Percentiles rank a stretch among this genome's conserved stretches.
phyloP scores from a whole-genome alignment of 805 yeast genomes.

The Starmerella sirachaensis region DNA sequence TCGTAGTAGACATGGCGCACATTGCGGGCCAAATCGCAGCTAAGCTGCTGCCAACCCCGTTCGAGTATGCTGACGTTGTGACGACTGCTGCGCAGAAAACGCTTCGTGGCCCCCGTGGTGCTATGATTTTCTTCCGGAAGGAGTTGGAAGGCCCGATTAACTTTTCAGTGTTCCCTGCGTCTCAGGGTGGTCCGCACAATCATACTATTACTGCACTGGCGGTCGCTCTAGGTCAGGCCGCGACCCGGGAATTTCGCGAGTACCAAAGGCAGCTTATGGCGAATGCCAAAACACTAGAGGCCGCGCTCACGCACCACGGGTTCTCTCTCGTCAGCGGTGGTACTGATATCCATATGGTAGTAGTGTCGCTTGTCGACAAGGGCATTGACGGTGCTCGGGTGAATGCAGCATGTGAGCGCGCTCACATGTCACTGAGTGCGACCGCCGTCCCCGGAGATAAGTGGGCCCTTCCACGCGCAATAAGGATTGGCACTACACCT shows the following conservation, averaged over 20 bases:
- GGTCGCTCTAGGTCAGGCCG: conserved; percentile 89
- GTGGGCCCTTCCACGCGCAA: conserved; percentile 92
- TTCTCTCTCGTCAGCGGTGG: conserved; percentile 85
- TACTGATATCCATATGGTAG: conserved; percentile 93
- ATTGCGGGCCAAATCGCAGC: conserved; percentile 94
- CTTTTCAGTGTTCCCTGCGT: conserved; percentile 98
- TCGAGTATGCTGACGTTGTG: conserved; percentile 92
- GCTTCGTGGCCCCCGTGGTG: conserved; percentile 98
- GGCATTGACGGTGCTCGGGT: conserved; percentile 93
- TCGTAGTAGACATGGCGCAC: conserved; percentile 97
- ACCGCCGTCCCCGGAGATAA: conserved; percentile 97
- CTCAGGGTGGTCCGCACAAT: conserved; percentile 99
- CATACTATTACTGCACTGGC: conserved; percentile 97
- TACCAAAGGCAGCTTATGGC: conserved; percentile 79
- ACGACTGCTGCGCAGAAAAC: conserved; percentile 99
- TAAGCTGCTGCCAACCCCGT: conserved; percentile 88
- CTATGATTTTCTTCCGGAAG: conserved; percentile 95
- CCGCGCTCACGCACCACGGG: conserved; percentile 54
- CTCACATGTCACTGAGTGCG: conserved; percentile 90
- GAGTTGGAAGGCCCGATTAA: conserved; percentile 91
- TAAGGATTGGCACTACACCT: conserved; percentile 95
- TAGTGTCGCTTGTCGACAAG: conserved; percentile 67
- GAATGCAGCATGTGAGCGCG: conserved; percentile 85
- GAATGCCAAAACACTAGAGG: conserved; percentile 75
- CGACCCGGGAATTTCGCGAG: conserved; percentile 75